Percentiles rank a stretch among this genome's conserved stretches.
Conservation (phyloP, 352 stramenopile species). For the Phytopythium delawarense region DNA sequence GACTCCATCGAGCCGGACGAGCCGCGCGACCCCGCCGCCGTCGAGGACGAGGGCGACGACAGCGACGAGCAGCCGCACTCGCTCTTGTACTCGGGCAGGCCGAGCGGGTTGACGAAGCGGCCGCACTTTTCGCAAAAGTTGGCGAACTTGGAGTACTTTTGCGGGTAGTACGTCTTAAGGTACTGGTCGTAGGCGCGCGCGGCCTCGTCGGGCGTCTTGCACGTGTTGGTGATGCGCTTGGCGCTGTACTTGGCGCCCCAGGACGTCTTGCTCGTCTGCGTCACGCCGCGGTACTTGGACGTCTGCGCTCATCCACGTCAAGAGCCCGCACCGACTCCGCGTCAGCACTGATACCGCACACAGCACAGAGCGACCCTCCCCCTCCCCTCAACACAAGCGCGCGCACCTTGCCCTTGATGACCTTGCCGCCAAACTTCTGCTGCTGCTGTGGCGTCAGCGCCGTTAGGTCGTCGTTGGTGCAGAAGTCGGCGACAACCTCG, state of each 20-base stretch:
- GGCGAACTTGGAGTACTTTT: conserved; percentile 84
- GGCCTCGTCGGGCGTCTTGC: conserved; percentile 83
- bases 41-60: conserved; percentile 5
- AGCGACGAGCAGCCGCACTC: conserved; percentile 55
- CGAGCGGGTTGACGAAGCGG: conserved; percentile 79
- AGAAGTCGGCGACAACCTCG: conserved; percentile 53
- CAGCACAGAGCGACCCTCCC: neutral
- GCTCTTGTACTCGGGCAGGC: conserved; percentile 64
- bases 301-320: conserved; percentile 27
- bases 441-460: conserved; percentile 32
- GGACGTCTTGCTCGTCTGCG: conserved; percentile 82
- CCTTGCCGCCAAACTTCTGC: conserved; percentile 61
- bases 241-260: conserved; percentile 88
- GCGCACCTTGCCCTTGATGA: conserved; percentile 78
- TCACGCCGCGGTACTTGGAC: conserved; percentile 86
- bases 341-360: neutral
- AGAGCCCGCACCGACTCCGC: neutral
- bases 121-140: conserved; percentile 85
- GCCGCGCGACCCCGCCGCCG: conserved; percentile 12
- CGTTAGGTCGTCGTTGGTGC: conserved; percentile 40
- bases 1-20: conserved; percentile 19
- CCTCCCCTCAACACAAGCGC: neutral
- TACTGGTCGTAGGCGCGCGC: conserved; percentile 81
- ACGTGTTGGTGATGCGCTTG: conserved; percentile 87
- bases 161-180: conserved; percentile 72